Base-by-base conservation (phyloP, 305 asterid genomes). In the Ilex paraguariensis region DNA sequence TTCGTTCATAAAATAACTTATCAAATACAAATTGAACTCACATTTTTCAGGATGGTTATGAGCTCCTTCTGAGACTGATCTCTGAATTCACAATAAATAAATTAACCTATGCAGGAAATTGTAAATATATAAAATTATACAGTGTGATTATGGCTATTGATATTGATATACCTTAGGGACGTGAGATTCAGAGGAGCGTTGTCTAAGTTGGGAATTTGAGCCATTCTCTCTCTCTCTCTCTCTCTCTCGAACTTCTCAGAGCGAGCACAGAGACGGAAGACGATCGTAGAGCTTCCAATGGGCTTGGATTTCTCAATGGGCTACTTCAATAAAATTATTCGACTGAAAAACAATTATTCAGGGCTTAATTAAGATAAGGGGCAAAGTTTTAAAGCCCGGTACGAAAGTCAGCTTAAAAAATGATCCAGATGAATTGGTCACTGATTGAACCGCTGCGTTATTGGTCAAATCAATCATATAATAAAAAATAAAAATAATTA, bases 141-240 rank as follows among this genome's bases (percentile, higher is more conserved):
- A 21, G 1, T 21, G 28, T 21, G 28, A 21, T 21, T 21, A 21
- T 21, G 2, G 28, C 1, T 21, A 21, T 21, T 21, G 28, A 21
- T 56, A 50, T 39, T 33, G 54, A 39, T 66, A 53, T 71, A 93
- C 98, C 97, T 76, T 59, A 90, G 68, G 10, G 81, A 62, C 42
- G 81, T 64, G 78, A 93, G 87, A 71, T 90, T 93, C 73, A 93
- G 73, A 21, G 98, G 95, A 56, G 97, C 90, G 60, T 93, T 90
- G 63, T 84, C 98, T 40, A 93, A 79, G 72, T 76, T 86, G 51
- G 98, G 97, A 73, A 93, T 86, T 79, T 89, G 98, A 64, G 96
- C 84, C 98, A 92, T 87, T 56, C 61, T 70, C 51, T 3, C 51
- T 46, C 51, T 3, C 51, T 46, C n/a, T 13, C 3, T 46, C 6